A percentile compares a stretch with the other conserved stretches of the same genome.
Conservation (phyloP, 495 filamentous ascomycete genomes). For the Chaetomidium leptoderma region DNA sequence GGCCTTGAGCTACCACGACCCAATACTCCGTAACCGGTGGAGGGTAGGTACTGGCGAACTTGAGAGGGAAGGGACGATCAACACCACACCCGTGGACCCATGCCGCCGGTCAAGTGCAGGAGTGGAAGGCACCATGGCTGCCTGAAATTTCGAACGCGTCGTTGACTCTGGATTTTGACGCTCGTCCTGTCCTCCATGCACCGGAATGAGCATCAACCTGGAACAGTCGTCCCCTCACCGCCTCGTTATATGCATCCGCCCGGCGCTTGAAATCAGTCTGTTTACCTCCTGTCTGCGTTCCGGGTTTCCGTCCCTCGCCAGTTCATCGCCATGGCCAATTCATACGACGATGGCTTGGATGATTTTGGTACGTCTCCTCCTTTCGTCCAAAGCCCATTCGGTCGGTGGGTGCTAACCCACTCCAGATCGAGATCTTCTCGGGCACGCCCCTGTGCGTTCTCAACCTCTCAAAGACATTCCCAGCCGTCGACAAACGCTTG, state of each 20-base stretch:
- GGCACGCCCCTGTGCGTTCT: neutral
- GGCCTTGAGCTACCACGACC: no score
- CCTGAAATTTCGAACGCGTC: neutral
- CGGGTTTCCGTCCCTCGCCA: neutral
- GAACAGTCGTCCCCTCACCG: neutral
- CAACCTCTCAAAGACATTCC: neutral
- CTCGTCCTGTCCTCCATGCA: no score
- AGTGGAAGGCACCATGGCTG: neutral
- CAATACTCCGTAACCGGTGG: no score
- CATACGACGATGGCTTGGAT: constrained; percentile 24
- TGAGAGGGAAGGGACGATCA: neutral
- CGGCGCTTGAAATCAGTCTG: no score
- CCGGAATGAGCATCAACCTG: neutral
- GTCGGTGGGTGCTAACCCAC: neutral
- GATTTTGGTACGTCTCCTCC: constrained; percentile 30
- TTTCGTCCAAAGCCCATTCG: neutral
- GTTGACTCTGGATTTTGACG: neutral
- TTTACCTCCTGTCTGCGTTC: neutral
- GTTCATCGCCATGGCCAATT: neutral
- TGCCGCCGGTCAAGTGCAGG: neutral
- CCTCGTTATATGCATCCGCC: neutral
- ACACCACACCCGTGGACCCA: neutral
- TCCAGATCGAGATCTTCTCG: constrained; percentile 25
- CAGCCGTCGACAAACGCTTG: neutral
- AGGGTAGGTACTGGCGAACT: no score